Conservation (phyloP, 345 rosid genomes). For the Dipteronia sinensis region DNA sequence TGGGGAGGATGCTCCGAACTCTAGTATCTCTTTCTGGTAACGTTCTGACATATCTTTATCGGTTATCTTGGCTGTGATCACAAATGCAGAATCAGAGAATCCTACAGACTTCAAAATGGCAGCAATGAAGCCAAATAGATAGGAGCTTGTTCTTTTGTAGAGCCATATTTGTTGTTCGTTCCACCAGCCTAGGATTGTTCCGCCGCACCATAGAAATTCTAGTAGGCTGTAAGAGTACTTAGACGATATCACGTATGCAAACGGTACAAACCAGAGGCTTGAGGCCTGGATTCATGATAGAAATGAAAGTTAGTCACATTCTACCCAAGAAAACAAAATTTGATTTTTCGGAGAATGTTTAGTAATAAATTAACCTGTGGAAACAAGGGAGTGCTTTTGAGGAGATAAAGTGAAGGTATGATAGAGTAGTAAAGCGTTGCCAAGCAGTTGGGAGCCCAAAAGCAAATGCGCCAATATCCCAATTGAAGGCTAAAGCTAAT, state of each 20-base stretch:
- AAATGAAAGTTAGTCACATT: neutral
- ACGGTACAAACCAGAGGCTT: constrained; percentile 22
- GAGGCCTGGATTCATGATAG: constrained; percentile 30
- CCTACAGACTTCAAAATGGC: constrained; percentile 47
- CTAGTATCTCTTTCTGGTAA: constrained; percentile 62
- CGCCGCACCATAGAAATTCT: constrained; percentile 10
- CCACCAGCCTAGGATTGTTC: constrained; percentile 7
- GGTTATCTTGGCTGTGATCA: constrained; percentile 63
- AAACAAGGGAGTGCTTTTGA: constrained; percentile 64
- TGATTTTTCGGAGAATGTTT: neutral
- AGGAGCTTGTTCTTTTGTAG: constrained; percentile 71
- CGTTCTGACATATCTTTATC: constrained; percentile 56
- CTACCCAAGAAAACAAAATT: neutral
- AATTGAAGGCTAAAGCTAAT: constrained; percentile 51
- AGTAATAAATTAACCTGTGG: constrained; percentile 48
- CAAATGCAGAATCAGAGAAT: constrained; percentile 49
- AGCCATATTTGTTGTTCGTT: constrained; percentile 68
- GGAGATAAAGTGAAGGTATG: constrained; percentile 61
- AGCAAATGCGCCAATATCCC: constrained; percentile 42
- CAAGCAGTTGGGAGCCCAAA: constrained; percentile 51
- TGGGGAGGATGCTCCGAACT: constrained; percentile 69
- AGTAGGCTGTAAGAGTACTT: constrained; percentile 4
- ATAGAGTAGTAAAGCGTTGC: constrained; percentile 44
- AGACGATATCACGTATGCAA: constrained; percentile 18
- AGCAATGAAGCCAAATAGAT: constrained; percentile 58